Evolutionary conservation across 2,329 filamentous ascomycete species (phyloP), one percentile per base, ranked within the genome.

Genomic region (Trichoderma gracile): DNA sequence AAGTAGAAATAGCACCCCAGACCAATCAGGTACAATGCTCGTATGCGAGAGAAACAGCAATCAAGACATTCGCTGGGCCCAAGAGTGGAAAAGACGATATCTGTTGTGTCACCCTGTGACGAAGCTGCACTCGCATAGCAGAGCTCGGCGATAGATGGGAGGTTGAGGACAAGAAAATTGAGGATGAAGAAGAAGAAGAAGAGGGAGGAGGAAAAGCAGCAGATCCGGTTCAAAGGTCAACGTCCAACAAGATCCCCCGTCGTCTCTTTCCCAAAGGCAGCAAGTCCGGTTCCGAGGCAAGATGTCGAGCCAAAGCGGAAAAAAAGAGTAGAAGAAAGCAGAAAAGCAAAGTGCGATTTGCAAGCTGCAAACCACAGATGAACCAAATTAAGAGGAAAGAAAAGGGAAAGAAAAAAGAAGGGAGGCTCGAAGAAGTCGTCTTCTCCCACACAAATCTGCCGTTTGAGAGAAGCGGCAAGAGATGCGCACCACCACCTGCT

Each of bases 401-500:
- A 7, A 47, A 21, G 3, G 23, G 27, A 46, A 12, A 47, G 10
- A n/a, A 19, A 21, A n/a, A 33, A 30, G 21, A 49, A 23, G 4
- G 9, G 23, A 38, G 40, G 15, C 6, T 12, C 17, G 25, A 42
- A 17, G 2, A n/a, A 38, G 4, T 38, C 10, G 33, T 10, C 33
- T 38, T 38, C 10, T 4, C 33, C 12, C 33, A 38, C 33, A 38
- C 33, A 30, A 38, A 38, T 38, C 33, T 38, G 33, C 33, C n/a
- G 56, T 30, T 49, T 42, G 25, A 50, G 45, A 50, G 46, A 47
- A 43, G 57, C 21, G 47, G 58, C 49, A 62, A 62, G 58, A 46
- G 58, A 54, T 54, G 19, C n/a, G 49, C 58, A 46, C 58, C 38
- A 62, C 58, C 58, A 62, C 58, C 58, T 62, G 58, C 58, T 62